Conservation (phyloP, 1,139 yeast genomes). For the Hansenula anomala region DNA sequence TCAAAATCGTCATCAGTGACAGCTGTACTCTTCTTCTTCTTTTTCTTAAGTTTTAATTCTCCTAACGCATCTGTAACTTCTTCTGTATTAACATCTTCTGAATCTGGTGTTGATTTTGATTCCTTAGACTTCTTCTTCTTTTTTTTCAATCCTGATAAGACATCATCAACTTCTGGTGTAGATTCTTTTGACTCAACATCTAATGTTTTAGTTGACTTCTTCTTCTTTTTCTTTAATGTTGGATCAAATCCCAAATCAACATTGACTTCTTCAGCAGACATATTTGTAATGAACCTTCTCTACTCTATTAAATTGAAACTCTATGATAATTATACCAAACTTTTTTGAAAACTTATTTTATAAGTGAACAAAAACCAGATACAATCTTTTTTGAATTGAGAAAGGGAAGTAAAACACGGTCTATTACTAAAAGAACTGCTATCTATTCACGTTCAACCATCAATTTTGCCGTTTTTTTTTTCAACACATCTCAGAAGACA, state of each 20-base stretch:
- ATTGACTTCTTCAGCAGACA: conserved; percentile 17
- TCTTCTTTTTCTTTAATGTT: conserved; percentile 82
- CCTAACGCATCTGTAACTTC: conserved; percentile 63
- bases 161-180: conserved; percentile 30
- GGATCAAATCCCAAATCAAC: conserved; percentile 74
- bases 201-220: conserved; percentile 31
- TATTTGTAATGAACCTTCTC: conserved; percentile 2
- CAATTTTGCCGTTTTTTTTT: conserved; percentile 2
- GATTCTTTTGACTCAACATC: conserved; percentile 19
- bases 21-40: conserved; percentile 61
- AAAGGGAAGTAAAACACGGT: background rate
- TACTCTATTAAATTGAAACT: too few relatives aligned
- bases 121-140: conserved; percentile 52
- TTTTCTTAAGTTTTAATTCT: conserved; percentile 77
- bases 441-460: background rate
- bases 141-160: conserved; percentile 42
- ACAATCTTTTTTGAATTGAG: too few relatives aligned
- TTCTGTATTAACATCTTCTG: conserved; percentile 38
- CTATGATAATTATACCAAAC: too few relatives aligned
- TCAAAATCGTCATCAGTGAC: conserved; percentile 74
- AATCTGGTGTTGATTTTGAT: conserved; percentile 38
- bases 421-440: too few relatives aligned
- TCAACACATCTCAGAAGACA: background rate
- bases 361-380: too few relatives aligned
- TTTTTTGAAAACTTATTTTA: too few relatives aligned